phyloP scores from a whole-genome alignment of 2,329 filamentous ascomycete genomes.

The Akanthomyces muscarius region DNA sequence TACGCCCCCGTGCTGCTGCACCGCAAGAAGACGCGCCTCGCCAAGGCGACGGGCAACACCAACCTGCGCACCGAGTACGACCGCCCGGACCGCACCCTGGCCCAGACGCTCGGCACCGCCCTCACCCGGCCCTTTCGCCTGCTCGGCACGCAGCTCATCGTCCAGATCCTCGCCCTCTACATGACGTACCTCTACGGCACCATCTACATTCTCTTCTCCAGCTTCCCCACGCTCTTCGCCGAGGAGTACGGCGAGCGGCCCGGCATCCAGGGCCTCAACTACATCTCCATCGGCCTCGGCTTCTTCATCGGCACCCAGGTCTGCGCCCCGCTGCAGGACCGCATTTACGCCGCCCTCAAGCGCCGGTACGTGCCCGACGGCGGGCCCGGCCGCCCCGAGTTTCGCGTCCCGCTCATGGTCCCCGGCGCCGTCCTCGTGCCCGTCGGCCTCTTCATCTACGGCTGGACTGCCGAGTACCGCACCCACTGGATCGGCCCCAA shows the following conservation, averaged over 20 bases:
- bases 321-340: conserved; percentile 43
- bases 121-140: conserved; percentile 61
- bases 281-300: conserved; percentile 29
- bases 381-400: conserved; percentile 38
- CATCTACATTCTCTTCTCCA: conserved; percentile 51
- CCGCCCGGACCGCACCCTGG: conserved; percentile 29
- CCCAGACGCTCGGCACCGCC: conserved; percentile 57
- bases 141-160: conserved; percentile 59
- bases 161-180: conserved; percentile 62
- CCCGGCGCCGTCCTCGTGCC: conserved; percentile 39
- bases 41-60: conserved; percentile 53
- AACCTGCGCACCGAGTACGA: conserved; percentile 51
- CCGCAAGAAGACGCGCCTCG: conserved; percentile 54
- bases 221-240: conserved; percentile 52
- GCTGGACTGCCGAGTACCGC: conserved; percentile 41
- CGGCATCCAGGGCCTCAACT: conserved; percentile 40
- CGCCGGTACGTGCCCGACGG: conserved; percentile 34
- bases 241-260: conserved; percentile 54
- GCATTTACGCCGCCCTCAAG: conserved; percentile 41
- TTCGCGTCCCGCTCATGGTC: conserved; percentile 40
- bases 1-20: conserved; percentile 58
- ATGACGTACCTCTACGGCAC: conserved; percentile 62
- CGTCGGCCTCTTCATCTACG: conserved; percentile 42
- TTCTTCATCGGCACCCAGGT: conserved; percentile 32
- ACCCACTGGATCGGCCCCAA: conserved; percentile 45